Percentiles rank a stretch among this genome's conserved stretches.
These are phyloP conservation scores for Eragrostis nindensis DNA, from an alignment of 176 grass and related monocot genomes.

Conservation along the genomic window DNA sequence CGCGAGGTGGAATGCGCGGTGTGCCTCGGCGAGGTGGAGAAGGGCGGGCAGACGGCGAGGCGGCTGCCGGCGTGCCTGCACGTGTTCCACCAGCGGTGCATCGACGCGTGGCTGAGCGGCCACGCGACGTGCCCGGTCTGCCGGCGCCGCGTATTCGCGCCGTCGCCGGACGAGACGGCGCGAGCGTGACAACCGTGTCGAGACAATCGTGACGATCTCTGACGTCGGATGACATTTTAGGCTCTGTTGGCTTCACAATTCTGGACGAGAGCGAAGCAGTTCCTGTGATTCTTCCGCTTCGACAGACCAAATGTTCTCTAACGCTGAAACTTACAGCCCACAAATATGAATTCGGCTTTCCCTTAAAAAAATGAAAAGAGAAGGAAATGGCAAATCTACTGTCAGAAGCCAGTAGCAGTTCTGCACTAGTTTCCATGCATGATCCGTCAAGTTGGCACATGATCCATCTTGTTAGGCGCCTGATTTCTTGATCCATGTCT, in stretches of 20 bases:
- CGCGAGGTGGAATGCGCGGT: conserved; percentile 40
- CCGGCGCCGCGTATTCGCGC: conserved; percentile 15
- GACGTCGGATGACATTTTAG: too few relatives aligned
- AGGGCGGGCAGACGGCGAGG: conserved; percentile 24
- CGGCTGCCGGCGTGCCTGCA: conserved; percentile 51
- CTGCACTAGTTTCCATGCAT: neutral
- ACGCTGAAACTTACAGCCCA: too few relatives aligned
- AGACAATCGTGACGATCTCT: too few relatives aligned
- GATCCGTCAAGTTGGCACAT: neutral
- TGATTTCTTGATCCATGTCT: neutral
- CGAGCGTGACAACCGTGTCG: too few relatives aligned
- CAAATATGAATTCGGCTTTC: too few relatives aligned
- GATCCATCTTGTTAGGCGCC: neutral
- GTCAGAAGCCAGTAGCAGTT: too few relatives aligned
- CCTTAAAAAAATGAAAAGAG: too few relatives aligned
- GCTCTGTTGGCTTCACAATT: too few relatives aligned
- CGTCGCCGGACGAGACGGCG: neutral
- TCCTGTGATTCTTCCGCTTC: too few relatives aligned
- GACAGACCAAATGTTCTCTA: too few relatives aligned
- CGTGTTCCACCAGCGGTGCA: conserved; percentile 55
- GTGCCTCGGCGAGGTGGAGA: conserved; percentile 54
- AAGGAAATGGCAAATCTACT: too few relatives aligned
- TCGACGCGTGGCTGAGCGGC: conserved; percentile 45
- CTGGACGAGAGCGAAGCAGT: too few relatives aligned
- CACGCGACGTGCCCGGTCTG: conserved; percentile 57